phyloP scores from a whole-genome alignment of 2,329 filamentous ascomycete species.

The Neurospora crassa region DNA sequence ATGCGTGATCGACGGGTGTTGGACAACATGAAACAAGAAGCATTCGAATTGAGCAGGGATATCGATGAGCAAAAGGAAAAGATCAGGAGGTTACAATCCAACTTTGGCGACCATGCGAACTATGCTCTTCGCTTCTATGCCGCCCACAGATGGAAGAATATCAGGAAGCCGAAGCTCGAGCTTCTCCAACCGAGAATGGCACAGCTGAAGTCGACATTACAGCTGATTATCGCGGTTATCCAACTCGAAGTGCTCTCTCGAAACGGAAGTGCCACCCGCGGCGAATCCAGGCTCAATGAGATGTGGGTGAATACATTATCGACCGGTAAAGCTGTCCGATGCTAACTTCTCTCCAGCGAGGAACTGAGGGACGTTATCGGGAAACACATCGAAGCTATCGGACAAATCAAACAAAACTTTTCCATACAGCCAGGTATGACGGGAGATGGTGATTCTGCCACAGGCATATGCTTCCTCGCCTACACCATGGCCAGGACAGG shows the following conservation, averaged over 20 bases:
- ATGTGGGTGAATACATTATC: neutral
- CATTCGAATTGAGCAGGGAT: neutral
- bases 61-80: neutral
- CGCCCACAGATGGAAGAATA: neutral
- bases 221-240: neutral
- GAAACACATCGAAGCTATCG: neutral
- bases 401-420: neutral
- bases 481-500: neutral
- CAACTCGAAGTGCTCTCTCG: neutral
- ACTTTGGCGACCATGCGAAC: neutral
- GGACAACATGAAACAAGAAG: neutral
- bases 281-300: neutral
- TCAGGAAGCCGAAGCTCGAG: neutral
- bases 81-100: neutral
- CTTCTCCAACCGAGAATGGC: neutral
- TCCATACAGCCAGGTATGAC: neutral
- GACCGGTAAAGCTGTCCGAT: neutral
- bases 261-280: neutral
- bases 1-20: neutral
- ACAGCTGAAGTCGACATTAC: neutral
- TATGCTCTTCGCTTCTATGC: neutral
- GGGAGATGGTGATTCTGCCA: neutral
- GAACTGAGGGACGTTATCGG: neutral
- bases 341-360: neutral
- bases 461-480: neutral